These are phyloP conservation scores for Senna siamea DNA, from an alignment of 306 rosid species.

Conservation along the genomic window DNA sequence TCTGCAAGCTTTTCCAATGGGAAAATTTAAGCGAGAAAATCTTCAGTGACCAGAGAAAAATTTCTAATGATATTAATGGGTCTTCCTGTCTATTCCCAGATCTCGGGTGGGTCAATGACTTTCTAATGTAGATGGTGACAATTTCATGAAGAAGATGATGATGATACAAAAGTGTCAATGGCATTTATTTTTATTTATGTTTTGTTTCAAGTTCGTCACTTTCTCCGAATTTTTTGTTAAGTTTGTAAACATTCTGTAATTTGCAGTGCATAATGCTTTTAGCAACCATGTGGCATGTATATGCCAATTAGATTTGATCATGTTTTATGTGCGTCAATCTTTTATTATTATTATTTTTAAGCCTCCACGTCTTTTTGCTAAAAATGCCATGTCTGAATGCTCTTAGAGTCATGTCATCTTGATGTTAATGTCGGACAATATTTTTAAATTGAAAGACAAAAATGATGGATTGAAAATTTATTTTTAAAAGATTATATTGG, in stretches of 20 bases:
- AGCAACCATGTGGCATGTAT: background rate
- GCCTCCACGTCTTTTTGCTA: too few species aligned
- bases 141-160: background rate
- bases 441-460: too few species aligned
- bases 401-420: too few species aligned
- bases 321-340: too few species aligned
- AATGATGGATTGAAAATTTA: too few species aligned
- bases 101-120: slow-evolving; percentile 91
- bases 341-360: too few species aligned
- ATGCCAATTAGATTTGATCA: slow-evolving; percentile 20
- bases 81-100: slow-evolving; percentile 55
- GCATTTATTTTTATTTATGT: slow-evolving; percentile 39
- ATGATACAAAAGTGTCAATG: slow-evolving; percentile 47
- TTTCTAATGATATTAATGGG: slow-evolving; percentile 36
- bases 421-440: too few species aligned
- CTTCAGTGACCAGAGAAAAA: slow-evolving; percentile 24
- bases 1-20: slow-evolving; percentile 32
- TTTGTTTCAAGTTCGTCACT: slow-evolving; percentile 29
- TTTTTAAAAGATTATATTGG: too few species aligned
- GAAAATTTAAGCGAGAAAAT: background rate
- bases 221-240: slow-evolving; percentile 32
- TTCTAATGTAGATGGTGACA: slow-evolving; percentile 60
- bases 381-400: too few species aligned
- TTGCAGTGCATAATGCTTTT: background rate
- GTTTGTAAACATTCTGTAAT: slow-evolving; percentile 36